These are phyloP conservation scores for Aphanomyces astaci DNA, from an alignment of 352 stramenopile species.

Conservation along the genomic window DNA sequence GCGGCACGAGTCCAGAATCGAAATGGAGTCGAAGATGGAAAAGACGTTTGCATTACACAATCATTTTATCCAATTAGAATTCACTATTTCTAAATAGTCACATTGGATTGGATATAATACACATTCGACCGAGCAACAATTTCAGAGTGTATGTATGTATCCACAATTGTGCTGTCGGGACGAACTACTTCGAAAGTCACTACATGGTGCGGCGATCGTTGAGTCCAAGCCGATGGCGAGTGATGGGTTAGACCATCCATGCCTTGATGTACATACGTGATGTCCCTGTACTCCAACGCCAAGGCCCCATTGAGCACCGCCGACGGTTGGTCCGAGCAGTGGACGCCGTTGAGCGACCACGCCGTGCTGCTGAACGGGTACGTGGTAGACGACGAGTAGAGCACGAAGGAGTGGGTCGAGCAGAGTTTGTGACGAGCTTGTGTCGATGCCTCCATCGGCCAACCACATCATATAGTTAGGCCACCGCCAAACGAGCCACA, in stretches of 20 bases:
- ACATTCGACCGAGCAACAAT: not conserved
- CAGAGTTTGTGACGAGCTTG: not conserved
- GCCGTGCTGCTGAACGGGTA: not conserved
- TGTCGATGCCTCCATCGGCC: too few relatives aligned
- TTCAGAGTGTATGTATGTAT: not conserved
- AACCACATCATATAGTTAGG: too few relatives aligned
- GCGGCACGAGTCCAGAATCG: not conserved
- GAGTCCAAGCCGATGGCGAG: not conserved
- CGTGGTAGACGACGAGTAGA: not conserved
- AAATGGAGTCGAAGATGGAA: not conserved
- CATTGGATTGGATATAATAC: not conserved
- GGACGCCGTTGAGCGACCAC: slow-evolving; percentile 7
- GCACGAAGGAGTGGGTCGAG: slow-evolving; percentile 25
- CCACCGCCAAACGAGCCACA: too few relatives aligned
- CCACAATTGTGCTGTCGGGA: not conserved
- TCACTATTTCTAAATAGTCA: not conserved
- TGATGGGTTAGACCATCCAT: not conserved
- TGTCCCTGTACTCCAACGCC: not conserved
- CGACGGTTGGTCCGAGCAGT: not conserved
- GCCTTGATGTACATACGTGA: slow-evolving; percentile 10
- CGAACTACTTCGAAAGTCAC: too few relatives aligned
- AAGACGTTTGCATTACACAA: not conserved
- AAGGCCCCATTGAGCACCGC: not conserved
- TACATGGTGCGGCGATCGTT: not conserved
- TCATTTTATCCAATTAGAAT: slow-evolving; percentile 2